These are phyloP conservation scores for Termitomyces sp. DNA, from an alignment of 768 basidiomycete genomes.

Conservation along the genomic window DNA sequence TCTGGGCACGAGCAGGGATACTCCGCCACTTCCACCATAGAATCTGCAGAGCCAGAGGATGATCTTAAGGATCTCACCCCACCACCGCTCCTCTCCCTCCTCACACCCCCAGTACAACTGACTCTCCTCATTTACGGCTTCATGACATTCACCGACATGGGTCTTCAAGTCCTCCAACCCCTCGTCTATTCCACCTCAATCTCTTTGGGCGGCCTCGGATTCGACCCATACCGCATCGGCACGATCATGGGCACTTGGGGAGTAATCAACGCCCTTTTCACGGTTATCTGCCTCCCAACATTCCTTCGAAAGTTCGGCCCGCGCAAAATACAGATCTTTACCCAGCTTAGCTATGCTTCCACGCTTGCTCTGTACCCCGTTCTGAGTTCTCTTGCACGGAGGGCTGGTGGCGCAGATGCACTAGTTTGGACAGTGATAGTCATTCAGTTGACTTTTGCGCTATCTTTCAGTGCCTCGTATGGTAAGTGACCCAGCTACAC, in stretches of 20 bases:
- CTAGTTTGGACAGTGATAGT: conserved; percentile 30
- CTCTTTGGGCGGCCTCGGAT: conserved; percentile 61
- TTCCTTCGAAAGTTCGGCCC: conserved; percentile 54
- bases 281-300: conserved; percentile 50
- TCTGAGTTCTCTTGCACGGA: conserved; percentile 31
- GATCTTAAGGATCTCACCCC: conserved; percentile 6
- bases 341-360: conserved; percentile 27
- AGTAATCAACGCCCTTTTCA: conserved; percentile 51
- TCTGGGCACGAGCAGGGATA: conserved; percentile 10
- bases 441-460: conserved; percentile 30
- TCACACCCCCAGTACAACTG: conserved; percentile 31
- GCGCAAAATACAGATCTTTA: conserved; percentile 44
- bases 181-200: conserved; percentile 58
- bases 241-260: conserved; percentile 53
- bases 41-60: conserved; percentile 9
- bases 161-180: conserved; percentile 34
- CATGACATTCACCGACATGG: conserved; percentile 39
- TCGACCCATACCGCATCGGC: conserved; percentile 63
- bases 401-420: conserved; percentile 32
- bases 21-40: conserved; percentile 8
- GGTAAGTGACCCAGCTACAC: conserved; percentile 26
- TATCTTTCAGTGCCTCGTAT: conserved; percentile 31
- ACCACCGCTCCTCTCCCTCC: conserved; percentile 23
- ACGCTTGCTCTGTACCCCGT: conserved; percentile 33
- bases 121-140: conserved; percentile 32